Evolutionary conservation across 176 grass and related monocot genomes (phyloP).

Genomic region (Stipa capillata): DNA sequence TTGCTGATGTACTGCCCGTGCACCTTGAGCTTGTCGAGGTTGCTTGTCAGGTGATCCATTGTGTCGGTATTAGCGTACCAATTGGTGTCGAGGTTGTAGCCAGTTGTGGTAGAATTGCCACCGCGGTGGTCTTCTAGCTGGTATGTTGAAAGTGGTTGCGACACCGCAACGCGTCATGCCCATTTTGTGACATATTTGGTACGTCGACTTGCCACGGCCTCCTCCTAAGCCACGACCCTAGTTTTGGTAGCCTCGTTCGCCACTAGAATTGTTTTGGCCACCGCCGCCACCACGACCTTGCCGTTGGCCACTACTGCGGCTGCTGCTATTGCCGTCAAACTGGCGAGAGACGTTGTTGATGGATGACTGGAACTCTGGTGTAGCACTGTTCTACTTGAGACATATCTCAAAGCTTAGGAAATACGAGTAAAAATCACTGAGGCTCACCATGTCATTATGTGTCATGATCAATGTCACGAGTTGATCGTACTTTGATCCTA

Average conservation of each 20-base stretch:
- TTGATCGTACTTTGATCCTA: too few relatives aligned
- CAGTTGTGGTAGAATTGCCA: neutral
- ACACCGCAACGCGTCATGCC: neutral
- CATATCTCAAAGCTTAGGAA: too few relatives aligned
- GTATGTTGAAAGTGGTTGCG: neutral
- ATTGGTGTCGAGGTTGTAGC: neutral
- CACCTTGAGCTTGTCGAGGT: neutral
- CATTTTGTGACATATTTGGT: neutral
- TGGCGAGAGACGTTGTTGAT: too few relatives aligned
- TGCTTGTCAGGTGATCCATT: neutral
- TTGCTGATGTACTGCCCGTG: neutral
- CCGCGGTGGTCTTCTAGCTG: accelerated
- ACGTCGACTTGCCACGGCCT: neutral
- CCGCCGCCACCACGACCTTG: neutral
- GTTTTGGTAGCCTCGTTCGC: too few relatives aligned
- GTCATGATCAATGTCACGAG: too few relatives aligned
- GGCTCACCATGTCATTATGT: too few relatives aligned
- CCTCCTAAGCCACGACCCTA: too few relatives aligned
- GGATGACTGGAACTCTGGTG: too few relatives aligned
- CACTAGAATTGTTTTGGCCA: neutral
- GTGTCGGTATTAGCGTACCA: neutral
- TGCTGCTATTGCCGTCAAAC: too few relatives aligned
- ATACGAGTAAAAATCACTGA: too few relatives aligned
- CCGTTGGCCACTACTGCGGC: neutral
- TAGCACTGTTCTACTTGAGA: too few relatives aligned